A percentile compares a stretch with the other conserved stretches of the same genome.
phyloP scores from a whole-genome alignment of 1,284 basidiomycete species.

The Cryptococcus floricola region DNA sequence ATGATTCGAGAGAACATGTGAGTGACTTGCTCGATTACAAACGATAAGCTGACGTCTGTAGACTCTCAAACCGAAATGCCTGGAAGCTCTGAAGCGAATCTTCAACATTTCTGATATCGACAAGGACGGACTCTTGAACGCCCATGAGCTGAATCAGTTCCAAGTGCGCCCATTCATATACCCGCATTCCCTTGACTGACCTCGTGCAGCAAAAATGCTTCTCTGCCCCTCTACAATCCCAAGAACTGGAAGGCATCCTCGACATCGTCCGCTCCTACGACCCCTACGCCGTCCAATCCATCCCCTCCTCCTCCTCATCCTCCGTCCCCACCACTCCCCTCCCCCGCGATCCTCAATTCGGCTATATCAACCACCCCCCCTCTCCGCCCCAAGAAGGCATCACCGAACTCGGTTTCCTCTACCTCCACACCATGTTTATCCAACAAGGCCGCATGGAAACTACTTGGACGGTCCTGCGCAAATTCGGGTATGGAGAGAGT shows the following conservation, averaged over 20 bases:
- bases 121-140: slow-evolving; percentile 88
- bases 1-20: slow-evolving; percentile 93
- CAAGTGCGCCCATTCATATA: slow-evolving; percentile 58
- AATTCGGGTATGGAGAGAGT: slow-evolving; percentile 95
- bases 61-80: slow-evolving; percentile 91
- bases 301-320: slow-evolving; percentile 20
- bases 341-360: slow-evolving; percentile 13
- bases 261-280: slow-evolving; percentile 75
- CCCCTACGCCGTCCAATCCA: slow-evolving; percentile 41
- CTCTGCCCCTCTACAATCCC: slow-evolving; percentile 81
- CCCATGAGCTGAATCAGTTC: slow-evolving; percentile 91
- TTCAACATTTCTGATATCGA: slow-evolving; percentile 94
- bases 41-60: slow-evolving; percentile 36
- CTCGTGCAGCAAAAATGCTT: slow-evolving; percentile 78
- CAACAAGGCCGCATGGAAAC: slow-evolving; percentile 94
- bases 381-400: slow-evolving; percentile 57
- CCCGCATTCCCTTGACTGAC: neutral
- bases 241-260: slow-evolving; percentile 89
- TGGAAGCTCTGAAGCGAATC: slow-evolving; percentile 83
- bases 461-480: slow-evolving; percentile 93
- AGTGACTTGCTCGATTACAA: slow-evolving; percentile 7
- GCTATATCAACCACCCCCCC: slow-evolving; percentile 12
- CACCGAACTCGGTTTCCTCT: slow-evolving; percentile 89
- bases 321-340: slow-evolving; percentile 32
- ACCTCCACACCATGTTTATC: slow-evolving; percentile 94